These are phyloP conservation scores for Xylaria cubensis DNA, from an alignment of 495 filamentous ascomycete species.

Conservation along the genomic window DNA sequence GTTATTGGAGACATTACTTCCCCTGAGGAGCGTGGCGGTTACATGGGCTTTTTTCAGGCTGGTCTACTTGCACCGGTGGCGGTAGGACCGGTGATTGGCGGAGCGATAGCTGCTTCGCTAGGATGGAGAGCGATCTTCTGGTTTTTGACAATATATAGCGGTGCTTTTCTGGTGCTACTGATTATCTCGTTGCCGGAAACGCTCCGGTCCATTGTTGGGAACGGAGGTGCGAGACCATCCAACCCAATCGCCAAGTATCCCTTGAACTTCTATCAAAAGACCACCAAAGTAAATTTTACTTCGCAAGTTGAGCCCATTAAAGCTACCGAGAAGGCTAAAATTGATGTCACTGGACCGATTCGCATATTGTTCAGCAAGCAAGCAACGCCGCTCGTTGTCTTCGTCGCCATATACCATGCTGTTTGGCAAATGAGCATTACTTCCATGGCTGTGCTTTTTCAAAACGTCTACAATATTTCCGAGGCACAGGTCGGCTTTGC, in stretches of 20 bases:
- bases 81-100: conserved; percentile 63
- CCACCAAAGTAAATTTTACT: conserved; percentile 34
- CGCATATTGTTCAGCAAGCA: conserved; percentile 53
- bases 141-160: conserved; percentile 60
- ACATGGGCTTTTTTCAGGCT: conserved; percentile 62
- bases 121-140: conserved; percentile 67
- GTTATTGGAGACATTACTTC: conserved; percentile 65
- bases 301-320: conserved; percentile 26
- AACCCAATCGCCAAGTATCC: conserved; percentile 44
- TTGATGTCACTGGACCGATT: conserved; percentile 52
- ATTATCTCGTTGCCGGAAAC: conserved; percentile 61
- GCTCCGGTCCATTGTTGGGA: conserved; percentile 57
- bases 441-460: conserved; percentile 59
- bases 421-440: conserved; percentile 66
- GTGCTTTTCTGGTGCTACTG: conserved; percentile 50
- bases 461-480: conserved; percentile 47
- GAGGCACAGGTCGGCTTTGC: conserved; percentile 58
- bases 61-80: conserved; percentile 56
- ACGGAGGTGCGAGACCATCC: conserved; percentile 49
- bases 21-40: conserved; percentile 58
- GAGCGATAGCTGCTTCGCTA: conserved; percentile 55
- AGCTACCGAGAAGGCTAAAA: conserved; percentile 38
- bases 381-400: conserved; percentile 55
- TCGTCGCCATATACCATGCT: conserved; percentile 58
- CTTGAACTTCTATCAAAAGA: conserved; percentile 44